phyloP scores from a whole-genome alignment of 2,329 filamentous ascomycete species.

The Talaromyces sp. region DNA sequence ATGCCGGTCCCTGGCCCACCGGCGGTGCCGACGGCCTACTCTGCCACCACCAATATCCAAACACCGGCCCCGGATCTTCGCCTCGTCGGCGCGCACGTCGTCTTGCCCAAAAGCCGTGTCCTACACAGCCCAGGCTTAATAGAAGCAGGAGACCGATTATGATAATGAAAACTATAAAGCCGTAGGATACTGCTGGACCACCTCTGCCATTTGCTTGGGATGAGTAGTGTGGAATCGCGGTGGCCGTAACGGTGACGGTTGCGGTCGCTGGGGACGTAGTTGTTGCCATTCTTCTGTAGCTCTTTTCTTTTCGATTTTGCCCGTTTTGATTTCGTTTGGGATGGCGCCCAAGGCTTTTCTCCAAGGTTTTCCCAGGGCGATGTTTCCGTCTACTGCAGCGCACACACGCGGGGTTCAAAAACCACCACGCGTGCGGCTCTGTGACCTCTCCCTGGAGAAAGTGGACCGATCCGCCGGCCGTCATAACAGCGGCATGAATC shows the following conservation, averaged over 20 bases:
- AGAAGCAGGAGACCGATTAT: background rate
- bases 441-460: background rate
- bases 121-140: background rate
- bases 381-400: background rate
- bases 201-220: no score
- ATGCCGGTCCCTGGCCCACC: background rate
- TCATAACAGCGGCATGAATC: no score
- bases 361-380: no score
- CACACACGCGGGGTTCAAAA: no score
- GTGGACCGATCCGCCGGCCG: no score
- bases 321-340: no score
- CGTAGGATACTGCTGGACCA: background rate
- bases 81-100: slow-evolving; percentile 2
- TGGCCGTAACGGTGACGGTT: background rate
- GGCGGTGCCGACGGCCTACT: background rate
- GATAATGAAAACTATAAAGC: background rate
- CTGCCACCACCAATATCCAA: background rate
- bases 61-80: slow-evolving; percentile 5
- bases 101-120: background rate
- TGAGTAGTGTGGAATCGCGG: background rate
- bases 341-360: no score
- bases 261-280: background rate
- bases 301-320: no score
- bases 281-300: background rate
- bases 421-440: background rate